phyloP scores from a whole-genome alignment of 2,329 filamentous ascomycete genomes.

The Colletotrichum agaves region DNA sequence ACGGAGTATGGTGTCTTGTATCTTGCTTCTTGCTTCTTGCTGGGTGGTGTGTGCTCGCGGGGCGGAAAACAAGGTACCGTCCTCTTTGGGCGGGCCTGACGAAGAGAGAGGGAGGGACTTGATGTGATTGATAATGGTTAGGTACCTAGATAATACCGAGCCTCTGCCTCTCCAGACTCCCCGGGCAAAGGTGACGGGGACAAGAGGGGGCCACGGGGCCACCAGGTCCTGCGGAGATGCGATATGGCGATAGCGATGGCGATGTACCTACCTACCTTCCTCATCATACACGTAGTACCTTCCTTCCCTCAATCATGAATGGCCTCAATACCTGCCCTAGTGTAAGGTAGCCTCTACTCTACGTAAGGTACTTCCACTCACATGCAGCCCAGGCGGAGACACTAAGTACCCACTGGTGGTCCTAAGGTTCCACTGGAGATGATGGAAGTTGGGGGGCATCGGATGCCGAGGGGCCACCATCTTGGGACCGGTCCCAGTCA shows the following conservation, averaged over 20 bases:
- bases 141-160: not conserved
- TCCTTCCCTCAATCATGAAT: too few relatives aligned
- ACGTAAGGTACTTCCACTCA: not conserved
- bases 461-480: too few relatives aligned
- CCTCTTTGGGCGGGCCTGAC: not conserved
- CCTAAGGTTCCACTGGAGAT: not conserved
- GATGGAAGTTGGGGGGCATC: not conserved
- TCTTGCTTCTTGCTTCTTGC: not conserved
- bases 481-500: not conserved
- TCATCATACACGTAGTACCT: not conserved
- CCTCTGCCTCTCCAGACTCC: too few relatives aligned
- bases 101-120: conserved; percentile 4
- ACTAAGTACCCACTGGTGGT: not conserved
- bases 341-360: not conserved
- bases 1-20: not conserved
- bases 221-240: too few relatives aligned
- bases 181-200: not conserved
- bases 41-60: conserved; percentile 10
- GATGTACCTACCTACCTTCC: not conserved
- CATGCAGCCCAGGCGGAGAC: not conserved
- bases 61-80: conserved; percentile 26
- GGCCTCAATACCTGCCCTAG: not conserved
- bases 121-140: not conserved
- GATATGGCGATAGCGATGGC: too few relatives aligned
- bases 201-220: not conserved